Percentiles rank a stretch among this genome's conserved stretches.
phyloP scores from a whole-genome alignment of 2,329 filamentous ascomycete genomes.

The Stachybotrys chartarum region DNA sequence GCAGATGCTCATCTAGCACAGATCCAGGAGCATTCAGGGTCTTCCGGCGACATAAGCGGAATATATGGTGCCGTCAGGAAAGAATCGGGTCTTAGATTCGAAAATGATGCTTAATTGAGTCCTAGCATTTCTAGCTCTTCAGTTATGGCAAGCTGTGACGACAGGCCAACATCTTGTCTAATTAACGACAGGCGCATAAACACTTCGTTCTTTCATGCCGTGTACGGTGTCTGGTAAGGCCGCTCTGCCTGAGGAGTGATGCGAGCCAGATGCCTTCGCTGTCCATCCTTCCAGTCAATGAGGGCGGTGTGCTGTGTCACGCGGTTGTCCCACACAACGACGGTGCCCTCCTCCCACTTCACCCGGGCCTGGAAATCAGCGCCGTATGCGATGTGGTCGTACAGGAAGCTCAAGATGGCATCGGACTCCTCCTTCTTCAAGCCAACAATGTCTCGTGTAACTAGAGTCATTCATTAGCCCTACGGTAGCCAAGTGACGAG shows the following conservation, averaged over 20 bases:
- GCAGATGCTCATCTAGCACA: slow-evolving; percentile 61
- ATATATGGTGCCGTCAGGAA: slow-evolving; percentile 76
- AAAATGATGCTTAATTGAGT: slow-evolving; percentile 37
- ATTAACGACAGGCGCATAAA: not conserved
- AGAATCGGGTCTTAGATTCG: slow-evolving; percentile 68
- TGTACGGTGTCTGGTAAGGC: slow-evolving; percentile 61
- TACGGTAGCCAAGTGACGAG: not conserved
- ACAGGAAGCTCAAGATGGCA: slow-evolving; percentile 64
- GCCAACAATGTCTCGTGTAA: slow-evolving; percentile 74
- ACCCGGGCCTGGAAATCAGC: slow-evolving; percentile 67
- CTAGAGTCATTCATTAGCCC: slow-evolving; percentile 27
- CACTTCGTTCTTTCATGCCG: not conserved
- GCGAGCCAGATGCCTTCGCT: slow-evolving; percentile 70
- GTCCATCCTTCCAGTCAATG: slow-evolving; percentile 74
- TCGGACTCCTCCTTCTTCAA: slow-evolving; percentile 86
- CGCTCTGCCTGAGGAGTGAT: slow-evolving; percentile 78
- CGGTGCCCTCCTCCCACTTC: slow-evolving; percentile 72
- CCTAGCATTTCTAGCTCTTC: not conserved
- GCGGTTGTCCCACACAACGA: slow-evolving; percentile 83
- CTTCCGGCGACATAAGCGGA: slow-evolving; percentile 69
- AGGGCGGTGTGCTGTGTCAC: slow-evolving; percentile 73
- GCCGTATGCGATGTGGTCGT: slow-evolving; percentile 40
- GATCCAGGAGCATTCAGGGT: slow-evolving; percentile 62
- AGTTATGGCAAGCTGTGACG: not conserved
- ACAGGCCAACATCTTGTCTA: not conserved